A percentile compares a stretch with the other conserved stretches of the same genome.
These are phyloP conservation scores for Collybia sordida DNA, from an alignment of 768 basidiomycete genomes.

Conservation along the genomic window DNA sequence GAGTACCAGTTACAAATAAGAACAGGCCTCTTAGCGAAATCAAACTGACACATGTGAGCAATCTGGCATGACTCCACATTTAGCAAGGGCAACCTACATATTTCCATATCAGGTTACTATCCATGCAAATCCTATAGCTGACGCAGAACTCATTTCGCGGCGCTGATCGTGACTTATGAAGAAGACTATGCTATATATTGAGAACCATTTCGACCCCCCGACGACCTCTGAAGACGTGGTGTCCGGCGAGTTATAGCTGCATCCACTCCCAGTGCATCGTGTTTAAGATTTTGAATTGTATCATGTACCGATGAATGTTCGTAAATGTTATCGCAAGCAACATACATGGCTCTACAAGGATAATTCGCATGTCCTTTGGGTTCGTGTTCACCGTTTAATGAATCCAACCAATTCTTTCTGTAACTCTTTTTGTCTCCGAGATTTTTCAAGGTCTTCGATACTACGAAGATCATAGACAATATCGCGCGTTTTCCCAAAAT, in stretches of 20 bases:
- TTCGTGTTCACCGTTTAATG: conserved; percentile 61
- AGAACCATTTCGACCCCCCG: too few relatives aligned
- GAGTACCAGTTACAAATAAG: conserved; percentile 87
- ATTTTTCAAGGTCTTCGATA: conserved; percentile 81
- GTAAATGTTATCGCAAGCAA: too few relatives aligned
- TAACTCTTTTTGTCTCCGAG: conserved; percentile 76
- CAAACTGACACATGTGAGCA: conserved; percentile 72
- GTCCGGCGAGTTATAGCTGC: too few relatives aligned
- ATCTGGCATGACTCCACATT: conserved; percentile 4
- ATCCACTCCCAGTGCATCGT: too few relatives aligned
- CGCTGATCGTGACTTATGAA: conserved; percentile 20
- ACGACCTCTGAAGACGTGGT: too few relatives aligned
- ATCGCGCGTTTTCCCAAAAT: conserved; percentile 96
- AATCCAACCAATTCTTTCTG: conserved; percentile 90
- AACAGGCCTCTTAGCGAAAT: conserved; percentile 87
- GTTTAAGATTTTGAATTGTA: too few relatives aligned
- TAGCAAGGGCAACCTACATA: conserved; percentile 1
- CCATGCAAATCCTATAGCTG: conserved; percentile 95
- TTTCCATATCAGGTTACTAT: conserved; percentile 63
- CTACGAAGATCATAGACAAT: conserved; percentile 91
- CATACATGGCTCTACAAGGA: too few relatives aligned
- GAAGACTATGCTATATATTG: too few relatives aligned
- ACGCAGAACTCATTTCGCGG: conserved; percentile 50
- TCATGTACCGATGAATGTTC: too few relatives aligned
- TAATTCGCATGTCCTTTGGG: neutral